Conservation (phyloP, 805 yeast species). For the Ogataea pini region DNA sequence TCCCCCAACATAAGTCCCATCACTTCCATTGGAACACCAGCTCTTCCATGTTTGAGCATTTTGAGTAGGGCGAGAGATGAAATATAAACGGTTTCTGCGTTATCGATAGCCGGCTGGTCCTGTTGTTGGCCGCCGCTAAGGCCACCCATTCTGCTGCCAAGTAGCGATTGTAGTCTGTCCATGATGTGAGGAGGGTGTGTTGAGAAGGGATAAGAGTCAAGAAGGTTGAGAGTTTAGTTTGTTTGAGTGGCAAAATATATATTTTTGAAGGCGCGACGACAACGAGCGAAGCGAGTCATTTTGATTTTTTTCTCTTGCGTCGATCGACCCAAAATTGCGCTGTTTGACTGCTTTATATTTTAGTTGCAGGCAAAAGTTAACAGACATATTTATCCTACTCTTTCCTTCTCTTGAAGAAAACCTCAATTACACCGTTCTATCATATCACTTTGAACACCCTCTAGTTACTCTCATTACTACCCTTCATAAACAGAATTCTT, state of each 20-base stretch:
- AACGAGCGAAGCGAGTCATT: neutral
- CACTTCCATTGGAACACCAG: slow-evolving; percentile 76
- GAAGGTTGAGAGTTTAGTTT: neutral
- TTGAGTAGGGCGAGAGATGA: slow-evolving; percentile 92
- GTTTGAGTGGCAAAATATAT: slow-evolving; percentile 3
- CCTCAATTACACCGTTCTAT: no score
- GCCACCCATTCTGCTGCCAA: slow-evolving; percentile 37
- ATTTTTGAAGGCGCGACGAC: neutral
- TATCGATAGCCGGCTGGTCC: slow-evolving; percentile 87
- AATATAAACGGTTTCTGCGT: slow-evolving; percentile 93
- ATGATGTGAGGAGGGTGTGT: slow-evolving; percentile 13
- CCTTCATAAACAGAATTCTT: no score
- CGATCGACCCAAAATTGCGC: neutral
- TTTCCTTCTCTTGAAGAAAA: no score
- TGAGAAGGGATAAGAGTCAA: neutral
- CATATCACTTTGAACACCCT: no score
- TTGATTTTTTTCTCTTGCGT: no score
- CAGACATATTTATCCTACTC: no score
- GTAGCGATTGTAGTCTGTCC: slow-evolving; percentile 37
- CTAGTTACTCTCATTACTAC: no score
- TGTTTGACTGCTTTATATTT: no score
- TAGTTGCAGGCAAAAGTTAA: no score
- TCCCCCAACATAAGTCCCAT: slow-evolving; percentile 99
- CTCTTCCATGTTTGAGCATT: slow-evolving; percentile 97
- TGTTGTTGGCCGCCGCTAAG: slow-evolving; percentile 33